Percentiles rank a stretch among this genome's conserved stretches.
These are phyloP conservation scores for Solanum gandarillasii DNA, from an alignment of 257 asterid species.

Conservation along the genomic window DNA sequence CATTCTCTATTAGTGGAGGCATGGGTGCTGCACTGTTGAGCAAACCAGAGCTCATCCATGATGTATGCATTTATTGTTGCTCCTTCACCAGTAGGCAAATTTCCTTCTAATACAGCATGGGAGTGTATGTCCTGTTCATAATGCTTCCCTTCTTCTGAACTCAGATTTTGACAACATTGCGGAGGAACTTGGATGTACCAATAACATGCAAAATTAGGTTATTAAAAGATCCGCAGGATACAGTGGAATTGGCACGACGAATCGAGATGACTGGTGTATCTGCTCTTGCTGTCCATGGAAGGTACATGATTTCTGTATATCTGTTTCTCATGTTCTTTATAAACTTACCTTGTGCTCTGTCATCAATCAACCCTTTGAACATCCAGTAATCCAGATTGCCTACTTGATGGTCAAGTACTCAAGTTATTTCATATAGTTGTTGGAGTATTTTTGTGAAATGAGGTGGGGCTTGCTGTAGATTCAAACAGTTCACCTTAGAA, in stretches of 20 bases:
- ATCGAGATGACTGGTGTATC: constrained; percentile 90
- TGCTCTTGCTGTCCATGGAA: constrained; percentile 96
- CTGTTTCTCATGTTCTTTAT: background rate
- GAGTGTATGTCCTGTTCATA: background rate
- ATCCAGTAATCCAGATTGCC: background rate
- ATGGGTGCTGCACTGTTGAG: constrained; percentile 93
- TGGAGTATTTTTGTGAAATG: background rate
- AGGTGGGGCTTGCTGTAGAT: background rate
- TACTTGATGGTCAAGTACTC: background rate
- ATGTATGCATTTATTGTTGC: constrained; percentile 32
- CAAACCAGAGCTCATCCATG: constrained; percentile 91
- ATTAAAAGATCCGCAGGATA: constrained; percentile 54
- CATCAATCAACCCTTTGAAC: background rate
- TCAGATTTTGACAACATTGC: constrained; percentile 78
- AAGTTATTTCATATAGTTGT: background rate
- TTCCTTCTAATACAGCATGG: background rate
- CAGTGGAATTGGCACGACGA: constrained; percentile 82
- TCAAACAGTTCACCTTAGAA: background rate
- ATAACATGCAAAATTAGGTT: constrained; percentile 90
- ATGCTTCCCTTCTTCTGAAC: constrained; percentile 1
- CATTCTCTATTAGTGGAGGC: constrained; percentile 92
- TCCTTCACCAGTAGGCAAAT: background rate
- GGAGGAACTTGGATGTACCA: constrained; percentile 65
- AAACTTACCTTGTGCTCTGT: background rate
- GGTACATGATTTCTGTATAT: constrained; percentile 24